phyloP scores from a whole-genome alignment of 768 basidiomycete genomes.

The Pulveroboletus sp. region DNA sequence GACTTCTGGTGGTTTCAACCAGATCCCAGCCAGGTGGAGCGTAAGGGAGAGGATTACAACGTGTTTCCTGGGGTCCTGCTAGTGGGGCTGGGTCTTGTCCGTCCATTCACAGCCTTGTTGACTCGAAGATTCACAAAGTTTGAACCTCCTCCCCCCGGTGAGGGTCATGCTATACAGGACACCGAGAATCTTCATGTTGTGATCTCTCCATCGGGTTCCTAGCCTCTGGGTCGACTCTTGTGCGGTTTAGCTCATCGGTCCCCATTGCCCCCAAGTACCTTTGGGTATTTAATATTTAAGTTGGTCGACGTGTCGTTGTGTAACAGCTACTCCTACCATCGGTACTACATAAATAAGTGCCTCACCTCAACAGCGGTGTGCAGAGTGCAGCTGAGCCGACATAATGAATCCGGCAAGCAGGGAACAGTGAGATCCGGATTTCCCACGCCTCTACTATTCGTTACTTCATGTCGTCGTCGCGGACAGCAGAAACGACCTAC shows the following conservation, averaged over 20 bases:
- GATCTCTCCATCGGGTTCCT: neutral
- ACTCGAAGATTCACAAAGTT: neutral
- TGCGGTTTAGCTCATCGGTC: neutral
- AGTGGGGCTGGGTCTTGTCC: neutral
- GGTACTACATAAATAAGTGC: too few relatives aligned
- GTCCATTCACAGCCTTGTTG: neutral
- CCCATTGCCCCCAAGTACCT: too few relatives aligned
- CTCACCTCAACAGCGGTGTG: too few relatives aligned
- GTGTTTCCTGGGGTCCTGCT: too few relatives aligned
- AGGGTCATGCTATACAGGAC: conserved; percentile 2
- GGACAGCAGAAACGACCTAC: conserved; percentile 63
- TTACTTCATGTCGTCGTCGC: conserved; percentile 34
- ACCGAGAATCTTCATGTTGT: neutral
- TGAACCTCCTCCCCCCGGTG: neutral
- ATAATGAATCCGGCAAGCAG: too few relatives aligned
- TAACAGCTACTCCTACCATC: too few relatives aligned
- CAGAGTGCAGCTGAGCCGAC: too few relatives aligned
- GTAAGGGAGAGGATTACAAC: neutral
- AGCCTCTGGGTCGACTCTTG: neutral
- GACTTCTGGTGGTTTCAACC: conserved; percentile 26
- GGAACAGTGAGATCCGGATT: conserved; percentile 8
- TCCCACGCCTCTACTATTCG: conserved; percentile 13
- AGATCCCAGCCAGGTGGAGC: conserved; percentile 4
- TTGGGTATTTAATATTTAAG: too few relatives aligned
- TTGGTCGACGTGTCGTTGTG: too few relatives aligned